Percentiles rank a stretch among this genome's conserved stretches.
phyloP scores from a whole-genome alignment of 2,329 filamentous ascomycete genomes.

The Microcera coccophila region DNA sequence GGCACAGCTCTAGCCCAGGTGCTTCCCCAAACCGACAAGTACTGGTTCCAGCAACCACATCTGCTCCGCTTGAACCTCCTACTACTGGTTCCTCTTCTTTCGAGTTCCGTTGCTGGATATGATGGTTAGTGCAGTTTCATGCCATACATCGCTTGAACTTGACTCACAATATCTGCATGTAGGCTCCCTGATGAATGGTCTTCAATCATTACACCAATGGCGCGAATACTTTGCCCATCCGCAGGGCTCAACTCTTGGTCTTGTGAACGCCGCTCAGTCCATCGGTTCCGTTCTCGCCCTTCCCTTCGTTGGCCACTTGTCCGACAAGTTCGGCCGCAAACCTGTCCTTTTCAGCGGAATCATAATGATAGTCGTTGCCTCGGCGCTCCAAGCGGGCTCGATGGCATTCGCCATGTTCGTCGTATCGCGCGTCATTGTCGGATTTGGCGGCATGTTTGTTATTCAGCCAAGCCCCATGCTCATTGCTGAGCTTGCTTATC shows the following conservation, averaged over 20 bases:
- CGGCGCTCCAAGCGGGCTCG: not conserved
- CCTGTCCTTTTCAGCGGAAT: not conserved
- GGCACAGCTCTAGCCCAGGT: too few relatives aligned
- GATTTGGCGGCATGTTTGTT: not conserved
- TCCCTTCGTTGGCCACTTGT: not conserved
- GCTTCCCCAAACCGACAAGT: too few relatives aligned
- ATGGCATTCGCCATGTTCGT: not conserved
- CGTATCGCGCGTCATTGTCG: not conserved
- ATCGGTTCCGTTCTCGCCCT: not conserved
- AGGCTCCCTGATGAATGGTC: not conserved
- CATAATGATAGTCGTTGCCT: not conserved
- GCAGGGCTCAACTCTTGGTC: not conserved
- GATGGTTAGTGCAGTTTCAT: too few relatives aligned
- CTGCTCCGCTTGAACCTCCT: not conserved
- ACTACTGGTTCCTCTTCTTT: not conserved
- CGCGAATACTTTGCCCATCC: not conserved
- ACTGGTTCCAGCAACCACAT: too few relatives aligned
- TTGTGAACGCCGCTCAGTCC: not conserved
- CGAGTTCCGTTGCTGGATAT: not conserved
- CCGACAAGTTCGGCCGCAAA: not conserved
- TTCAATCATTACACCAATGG: not conserved
- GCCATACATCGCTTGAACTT: too few relatives aligned
- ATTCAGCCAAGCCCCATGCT: not conserved
- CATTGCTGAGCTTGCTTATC: not conserved
- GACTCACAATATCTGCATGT: too few relatives aligned